Percentiles rank a stretch among this genome's conserved stretches.
These are phyloP conservation scores for Sclerotinia sclerotiorum DNA, from an alignment of 2,329 filamentous ascomycete species.

Conservation along the genomic window DNA sequence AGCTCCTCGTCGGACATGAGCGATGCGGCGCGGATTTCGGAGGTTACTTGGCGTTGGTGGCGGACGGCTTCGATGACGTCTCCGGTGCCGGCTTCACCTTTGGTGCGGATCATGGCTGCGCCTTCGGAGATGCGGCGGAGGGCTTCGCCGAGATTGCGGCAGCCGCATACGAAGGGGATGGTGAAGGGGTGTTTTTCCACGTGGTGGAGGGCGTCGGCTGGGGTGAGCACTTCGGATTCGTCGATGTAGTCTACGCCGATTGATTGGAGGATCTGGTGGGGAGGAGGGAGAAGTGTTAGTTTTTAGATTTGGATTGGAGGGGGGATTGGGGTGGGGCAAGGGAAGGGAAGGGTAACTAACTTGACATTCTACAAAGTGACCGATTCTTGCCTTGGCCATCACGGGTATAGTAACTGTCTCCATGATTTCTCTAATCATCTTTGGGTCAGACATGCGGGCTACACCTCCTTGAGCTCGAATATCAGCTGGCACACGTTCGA, in stretches of 20 bases:
- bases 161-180: constrained; percentile 93
- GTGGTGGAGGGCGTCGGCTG: constrained; percentile 86
- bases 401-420: constrained; percentile 92
- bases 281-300: neutral
- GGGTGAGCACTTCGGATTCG: constrained; percentile 95
- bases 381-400: constrained; percentile 98
- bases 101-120: constrained; percentile 98
- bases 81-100: constrained; percentile 95
- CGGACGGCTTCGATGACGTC: constrained; percentile 95
- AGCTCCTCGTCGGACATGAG: constrained; percentile 69
- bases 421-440: constrained; percentile 95
- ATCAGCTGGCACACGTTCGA: constrained; percentile 95
- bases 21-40: constrained; percentile 73
- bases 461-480: constrained; percentile 92
- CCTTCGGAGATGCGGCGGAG: constrained; percentile 88
- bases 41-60: constrained; percentile 89
- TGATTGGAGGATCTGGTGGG: constrained; percentile 80
- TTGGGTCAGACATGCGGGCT: constrained; percentile 92
- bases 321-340: neutral
- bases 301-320: neutral
- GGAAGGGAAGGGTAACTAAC: constrained; percentile 42
- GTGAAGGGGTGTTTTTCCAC: constrained; percentile 83
- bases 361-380: constrained; percentile 96
- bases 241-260: constrained; percentile 97
- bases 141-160: constrained; percentile 90